Conservation (phyloP, 768 basidiomycete genomes). For the Phlegmacium glaucopus region DNA sequence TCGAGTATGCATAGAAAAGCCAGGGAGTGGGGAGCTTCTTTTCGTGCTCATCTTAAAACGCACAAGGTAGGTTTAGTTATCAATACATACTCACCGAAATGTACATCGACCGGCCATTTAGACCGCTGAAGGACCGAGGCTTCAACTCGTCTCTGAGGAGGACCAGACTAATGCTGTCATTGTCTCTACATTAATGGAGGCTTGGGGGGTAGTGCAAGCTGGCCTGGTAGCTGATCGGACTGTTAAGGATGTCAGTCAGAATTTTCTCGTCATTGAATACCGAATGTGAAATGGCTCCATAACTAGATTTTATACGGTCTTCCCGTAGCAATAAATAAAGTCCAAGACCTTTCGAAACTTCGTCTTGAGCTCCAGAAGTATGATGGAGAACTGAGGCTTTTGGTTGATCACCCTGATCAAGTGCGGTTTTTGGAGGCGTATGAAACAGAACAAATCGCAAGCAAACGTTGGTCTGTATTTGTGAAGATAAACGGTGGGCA, state of each 20-base stretch:
- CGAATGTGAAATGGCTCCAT: slow-evolving; percentile 1
- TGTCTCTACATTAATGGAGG: slow-evolving; percentile 83
- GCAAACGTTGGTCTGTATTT: slow-evolving; percentile 68
- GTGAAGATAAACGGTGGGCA: slow-evolving; percentile 79
- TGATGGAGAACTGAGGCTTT: slow-evolving; percentile 61
- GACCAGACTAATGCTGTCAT: slow-evolving; percentile 60
- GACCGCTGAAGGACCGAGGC: slow-evolving; percentile 71
- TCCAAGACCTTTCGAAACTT: slow-evolving; percentile 63
- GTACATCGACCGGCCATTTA: slow-evolving; percentile 21
- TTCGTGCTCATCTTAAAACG: slow-evolving; percentile 84
- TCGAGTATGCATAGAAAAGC: slow-evolving; percentile 67
- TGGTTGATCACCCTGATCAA: slow-evolving; percentile 78
- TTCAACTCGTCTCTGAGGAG: slow-evolving; percentile 59
- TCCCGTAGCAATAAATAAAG: slow-evolving; percentile 66
- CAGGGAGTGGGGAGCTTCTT: slow-evolving; percentile 61
- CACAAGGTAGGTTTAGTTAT: slow-evolving; percentile 53
- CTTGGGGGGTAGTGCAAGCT: slow-evolving; percentile 65
- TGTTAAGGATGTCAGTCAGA: slow-evolving; percentile 68
- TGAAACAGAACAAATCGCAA: slow-evolving; percentile 37
- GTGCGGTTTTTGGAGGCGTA: slow-evolving; percentile 60
- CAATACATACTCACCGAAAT: neutral
- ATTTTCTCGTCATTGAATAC: neutral
- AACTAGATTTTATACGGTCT: slow-evolving; percentile 79
- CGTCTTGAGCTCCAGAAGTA: slow-evolving; percentile 50
- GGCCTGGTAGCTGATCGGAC: slow-evolving; percentile 69